Conservation (phyloP, 768 basidiomycete species). For the Mycena indigotica region DNA sequence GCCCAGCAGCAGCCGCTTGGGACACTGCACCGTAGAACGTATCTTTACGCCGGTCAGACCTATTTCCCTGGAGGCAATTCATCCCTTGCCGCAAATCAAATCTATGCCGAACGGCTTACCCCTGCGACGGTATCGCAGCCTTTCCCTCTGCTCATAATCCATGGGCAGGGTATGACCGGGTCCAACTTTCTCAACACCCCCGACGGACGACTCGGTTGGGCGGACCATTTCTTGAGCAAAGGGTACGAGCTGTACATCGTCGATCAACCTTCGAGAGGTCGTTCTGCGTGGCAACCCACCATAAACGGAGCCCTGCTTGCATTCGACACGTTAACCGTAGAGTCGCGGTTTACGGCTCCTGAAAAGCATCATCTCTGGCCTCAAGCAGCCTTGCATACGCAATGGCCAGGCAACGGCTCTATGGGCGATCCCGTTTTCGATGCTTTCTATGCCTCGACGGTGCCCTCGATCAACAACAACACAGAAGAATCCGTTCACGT, state of each 20-base stretch:
- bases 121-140: conserved; percentile 42
- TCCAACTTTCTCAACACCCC: conserved; percentile 56
- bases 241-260: conserved; percentile 51
- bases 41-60: conserved; percentile 50
- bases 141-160: conserved; percentile 50
- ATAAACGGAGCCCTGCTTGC: conserved; percentile 30
- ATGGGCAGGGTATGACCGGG: conserved; percentile 56
- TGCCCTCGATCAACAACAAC: conserved; percentile 29
- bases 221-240: conserved; percentile 52
- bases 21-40: conserved; percentile 47
- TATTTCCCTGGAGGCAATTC: conserved; percentile 40
- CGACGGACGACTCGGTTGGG: conserved; percentile 57
- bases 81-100: conserved; percentile 44
- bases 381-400: conserved; percentile 29
- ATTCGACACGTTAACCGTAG: conserved; percentile 25
- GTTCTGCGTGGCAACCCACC: conserved; percentile 38
- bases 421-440: conserved; percentile 37
- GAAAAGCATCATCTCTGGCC: conserved; percentile 36
- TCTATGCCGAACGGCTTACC: conserved; percentile 55
- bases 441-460: conserved; percentile 33
- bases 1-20: conserved; percentile 16
- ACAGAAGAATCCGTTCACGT: conserved; percentile 28
- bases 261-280: conserved; percentile 40
- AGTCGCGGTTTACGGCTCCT: conserved; percentile 39
- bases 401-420: conserved; percentile 26